Evolutionary conservation across 768 basidiomycete species (phyloP).

Genomic region (Boletus sp.): DNA sequence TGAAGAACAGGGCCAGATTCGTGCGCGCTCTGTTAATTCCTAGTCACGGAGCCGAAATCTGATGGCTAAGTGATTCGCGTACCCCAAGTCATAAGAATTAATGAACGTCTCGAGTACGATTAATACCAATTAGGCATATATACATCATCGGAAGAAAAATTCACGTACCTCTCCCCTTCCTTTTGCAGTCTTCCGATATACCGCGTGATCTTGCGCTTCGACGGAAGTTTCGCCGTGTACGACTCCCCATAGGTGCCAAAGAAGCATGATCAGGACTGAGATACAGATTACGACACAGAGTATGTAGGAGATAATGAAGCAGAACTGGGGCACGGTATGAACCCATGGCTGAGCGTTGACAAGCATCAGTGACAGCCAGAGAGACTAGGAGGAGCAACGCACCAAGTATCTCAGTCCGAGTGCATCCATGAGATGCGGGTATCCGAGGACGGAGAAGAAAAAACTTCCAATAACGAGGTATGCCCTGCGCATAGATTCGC

Average conservation of each 20-base stretch:
- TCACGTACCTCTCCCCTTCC: slow-evolving; percentile 61
- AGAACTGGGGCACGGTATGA: slow-evolving; percentile 60
- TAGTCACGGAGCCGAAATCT: not conserved
- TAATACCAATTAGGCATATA: not conserved
- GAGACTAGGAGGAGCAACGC: slow-evolving; percentile 5
- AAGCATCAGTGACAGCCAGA: not conserved
- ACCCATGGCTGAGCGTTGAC: slow-evolving; percentile 45
- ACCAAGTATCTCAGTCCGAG: slow-evolving; percentile 53
- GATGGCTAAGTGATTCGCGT: slow-evolving; percentile 17
- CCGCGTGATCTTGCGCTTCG: slow-evolving; percentile 82
- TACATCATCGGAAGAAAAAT: not conserved
- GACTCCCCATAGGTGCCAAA: slow-evolving; percentile 72
- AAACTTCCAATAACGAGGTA: slow-evolving; percentile 76
- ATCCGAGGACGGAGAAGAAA: slow-evolving; percentile 62
- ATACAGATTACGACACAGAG: slow-evolving; percentile 72
- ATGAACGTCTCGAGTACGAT: slow-evolving; percentile 57
- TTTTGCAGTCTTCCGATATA: slow-evolving; percentile 69
- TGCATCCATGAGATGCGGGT: slow-evolving; percentile 51
- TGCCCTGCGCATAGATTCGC: slow-evolving; percentile 43
- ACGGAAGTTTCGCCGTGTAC: slow-evolving; percentile 81
- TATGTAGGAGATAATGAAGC: slow-evolving; percentile 74
- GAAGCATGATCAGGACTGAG: slow-evolving; percentile 67
- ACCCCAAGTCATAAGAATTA: slow-evolving; percentile 92
- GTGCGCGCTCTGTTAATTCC: slow-evolving; percentile 36
- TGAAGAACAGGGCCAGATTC: slow-evolving; percentile 87